phyloP scores from a whole-genome alignment of 176 grass and related monocot species.

The Paspalum vaginatum region DNA sequence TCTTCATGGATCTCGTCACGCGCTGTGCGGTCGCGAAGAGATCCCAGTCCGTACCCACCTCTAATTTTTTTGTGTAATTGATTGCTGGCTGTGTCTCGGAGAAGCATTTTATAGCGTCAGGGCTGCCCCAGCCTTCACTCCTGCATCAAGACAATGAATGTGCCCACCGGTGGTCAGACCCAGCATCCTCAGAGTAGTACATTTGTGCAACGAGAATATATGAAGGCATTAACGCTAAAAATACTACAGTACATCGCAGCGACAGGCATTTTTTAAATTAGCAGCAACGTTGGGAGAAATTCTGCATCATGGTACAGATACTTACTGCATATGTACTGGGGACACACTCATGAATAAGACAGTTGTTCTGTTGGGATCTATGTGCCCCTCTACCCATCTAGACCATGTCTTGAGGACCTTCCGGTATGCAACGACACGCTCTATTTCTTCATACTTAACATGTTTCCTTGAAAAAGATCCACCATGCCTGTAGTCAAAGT shows the following conservation, averaged over 20 bases:
- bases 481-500: constrained; percentile 51
- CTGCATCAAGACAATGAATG: constrained; percentile 48
- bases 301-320: not conserved
- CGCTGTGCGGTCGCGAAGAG: constrained; percentile 56
- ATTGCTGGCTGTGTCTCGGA: constrained; percentile 73
- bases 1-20: constrained; percentile 59
- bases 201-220: not conserved
- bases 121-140: constrained; percentile 75
- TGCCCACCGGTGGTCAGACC: not conserved
- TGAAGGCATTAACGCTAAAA: not conserved
- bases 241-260: not conserved
- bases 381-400: constrained; percentile 70
- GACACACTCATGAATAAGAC: constrained; percentile 96
- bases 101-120: constrained; percentile 83
- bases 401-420: constrained; percentile 83
- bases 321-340: constrained; percentile 84
- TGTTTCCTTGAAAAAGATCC: constrained; percentile 67
- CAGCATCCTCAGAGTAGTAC: constrained; percentile 7
- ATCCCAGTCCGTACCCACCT: constrained; percentile 89
- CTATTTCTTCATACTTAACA: constrained; percentile 63
- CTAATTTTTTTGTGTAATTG: constrained; percentile 57
- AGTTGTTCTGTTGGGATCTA: constrained; percentile 67
- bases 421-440: constrained; percentile 64
- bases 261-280: not conserved
- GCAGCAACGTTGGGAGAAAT: not conserved